These are phyloP conservation scores for Echeveria elegans DNA, from an alignment of 164 flowering plant genomes.

Conservation along the genomic window DNA sequence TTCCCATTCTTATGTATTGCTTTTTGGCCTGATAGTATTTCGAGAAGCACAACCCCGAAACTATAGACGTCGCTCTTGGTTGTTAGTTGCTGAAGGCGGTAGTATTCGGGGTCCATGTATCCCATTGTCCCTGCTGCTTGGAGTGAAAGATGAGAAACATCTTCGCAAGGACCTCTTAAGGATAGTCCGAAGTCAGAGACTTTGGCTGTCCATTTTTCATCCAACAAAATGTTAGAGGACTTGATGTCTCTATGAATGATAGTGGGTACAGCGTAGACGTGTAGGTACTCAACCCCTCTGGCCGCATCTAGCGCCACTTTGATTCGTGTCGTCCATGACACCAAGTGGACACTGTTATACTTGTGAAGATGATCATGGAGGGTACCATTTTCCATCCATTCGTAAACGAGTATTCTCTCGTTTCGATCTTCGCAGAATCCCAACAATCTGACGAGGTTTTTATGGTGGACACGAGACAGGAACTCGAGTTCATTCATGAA, in stretches of 20 bases:
- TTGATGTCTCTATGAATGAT: constrained; percentile 86
- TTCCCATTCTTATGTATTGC: constrained; percentile 55
- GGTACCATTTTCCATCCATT: constrained; percentile 56
- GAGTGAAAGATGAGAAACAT: constrained; percentile 38
- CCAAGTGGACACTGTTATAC: constrained; percentile 25
- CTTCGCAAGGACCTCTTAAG: constrained; percentile 52
- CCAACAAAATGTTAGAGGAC: constrained; percentile 75
- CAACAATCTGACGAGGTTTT: constrained; percentile 46
- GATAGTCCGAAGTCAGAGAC: constrained; percentile 87
- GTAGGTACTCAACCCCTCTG: constrained; percentile 75
- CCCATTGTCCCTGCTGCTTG: constrained; percentile 80
- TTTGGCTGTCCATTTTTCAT: constrained; percentile 50
- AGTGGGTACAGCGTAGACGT: constrained; percentile 51
- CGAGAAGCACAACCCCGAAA: constrained; percentile 68
- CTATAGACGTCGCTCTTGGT: constrained; percentile 82
- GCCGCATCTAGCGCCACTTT: constrained; percentile 73
- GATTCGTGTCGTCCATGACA: constrained; percentile 51
- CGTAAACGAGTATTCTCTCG: constrained; percentile 58
- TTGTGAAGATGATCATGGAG: constrained; percentile 70
- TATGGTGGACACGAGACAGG: constrained; percentile 67
- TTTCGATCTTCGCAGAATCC: constrained; percentile 53
- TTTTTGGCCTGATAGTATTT: constrained; percentile 52
- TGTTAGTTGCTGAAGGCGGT: constrained; percentile 50
- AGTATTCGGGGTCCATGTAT: constrained; percentile 87
- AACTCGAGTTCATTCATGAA: constrained; percentile 61